These are phyloP conservation scores for Phytopythium aichiense DNA, from an alignment of 352 stramenopile species.

Conservation along the genomic window DNA sequence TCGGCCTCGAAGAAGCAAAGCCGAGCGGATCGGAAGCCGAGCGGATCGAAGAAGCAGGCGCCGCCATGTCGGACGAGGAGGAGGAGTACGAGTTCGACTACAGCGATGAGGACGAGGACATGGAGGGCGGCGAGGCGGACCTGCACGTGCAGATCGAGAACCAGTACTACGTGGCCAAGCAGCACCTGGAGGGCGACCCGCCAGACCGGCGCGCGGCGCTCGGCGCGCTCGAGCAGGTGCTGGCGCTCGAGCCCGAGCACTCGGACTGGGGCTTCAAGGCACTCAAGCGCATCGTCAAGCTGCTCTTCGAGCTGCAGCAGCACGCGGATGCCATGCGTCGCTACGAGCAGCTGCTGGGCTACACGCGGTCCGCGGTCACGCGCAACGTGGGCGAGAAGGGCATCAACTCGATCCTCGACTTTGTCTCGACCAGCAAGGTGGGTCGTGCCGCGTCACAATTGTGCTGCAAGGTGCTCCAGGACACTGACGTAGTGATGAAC, in stretches of 20 bases:
- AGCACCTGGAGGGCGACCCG: slow-evolving; percentile 56
- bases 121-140: slow-evolving; percentile 75
- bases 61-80: slow-evolving; percentile 64
- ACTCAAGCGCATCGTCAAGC: slow-evolving; percentile 94
- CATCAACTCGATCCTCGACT: slow-evolving; percentile 95
- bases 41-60: not conserved
- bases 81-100: slow-evolving; percentile 93
- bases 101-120: slow-evolving; percentile 89
- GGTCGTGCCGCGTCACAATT: not conserved
- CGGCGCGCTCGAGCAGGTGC: slow-evolving; percentile 46
- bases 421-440: slow-evolving; percentile 84
- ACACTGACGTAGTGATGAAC: not conserved
- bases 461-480: not conserved
- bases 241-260: slow-evolving; percentile 47
- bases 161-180: slow-evolving; percentile 92
- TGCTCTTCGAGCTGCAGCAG: slow-evolving; percentile 78
- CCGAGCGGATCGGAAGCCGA: not conserved
- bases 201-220: slow-evolving; percentile 36
- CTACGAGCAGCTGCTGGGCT: slow-evolving; percentile 90
- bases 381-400: slow-evolving; percentile 94
- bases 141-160: slow-evolving; percentile 91
- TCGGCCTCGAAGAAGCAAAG: no score
- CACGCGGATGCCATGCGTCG: slow-evolving; percentile 68
- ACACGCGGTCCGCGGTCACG: slow-evolving; percentile 85
- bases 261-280: slow-evolving; percentile 93